Conservation (phyloP, 2,329 filamentous ascomycete genomes). For the Periconia digitata region DNA sequence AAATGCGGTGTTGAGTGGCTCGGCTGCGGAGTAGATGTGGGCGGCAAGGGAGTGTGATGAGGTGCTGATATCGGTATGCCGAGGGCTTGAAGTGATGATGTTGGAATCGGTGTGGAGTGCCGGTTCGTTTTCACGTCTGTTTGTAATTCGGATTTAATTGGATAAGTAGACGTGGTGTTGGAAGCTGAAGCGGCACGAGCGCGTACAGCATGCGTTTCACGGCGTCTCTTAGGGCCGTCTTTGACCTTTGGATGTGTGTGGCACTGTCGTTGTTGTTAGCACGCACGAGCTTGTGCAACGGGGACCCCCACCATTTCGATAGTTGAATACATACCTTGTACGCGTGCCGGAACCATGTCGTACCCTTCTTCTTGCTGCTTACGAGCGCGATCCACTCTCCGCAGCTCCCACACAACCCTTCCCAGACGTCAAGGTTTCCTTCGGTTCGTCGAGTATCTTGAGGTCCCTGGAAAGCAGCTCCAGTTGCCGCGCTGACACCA, state of each 20-base stretch:
- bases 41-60: conserved; percentile 11
- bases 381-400: conserved; percentile 80
- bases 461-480: conserved; percentile 75
- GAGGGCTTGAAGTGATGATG: conserved; percentile 24
- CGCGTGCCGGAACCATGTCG: conserved; percentile 85
- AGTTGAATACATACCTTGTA: conserved; percentile 68
- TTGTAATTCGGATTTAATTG: conserved; percentile 30
- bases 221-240: conserved; percentile 46
- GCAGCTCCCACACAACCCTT: conserved; percentile 76
- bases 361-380: conserved; percentile 89
- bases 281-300: conserved; percentile 16
- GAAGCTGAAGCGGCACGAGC: conserved; percentile 39
- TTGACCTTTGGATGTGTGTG: conserved; percentile 48
- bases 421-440: conserved; percentile 79
- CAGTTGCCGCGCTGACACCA: conserved; percentile 80
- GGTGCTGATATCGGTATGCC: conserved; percentile 22
- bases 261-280: conserved; percentile 37
- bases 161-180: conserved; percentile 37
- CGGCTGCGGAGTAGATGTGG: conserved; percentile 25
- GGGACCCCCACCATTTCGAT: not conserved
- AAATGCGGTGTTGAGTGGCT: conserved; percentile 19
- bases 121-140: conserved; percentile 26
- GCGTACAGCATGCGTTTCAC: conserved; percentile 42
- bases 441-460: conserved; percentile 75
- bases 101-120: conserved; percentile 35